Conservation (phyloP, 306 rosid genomes). For the Acacia melanoxylon region DNA sequence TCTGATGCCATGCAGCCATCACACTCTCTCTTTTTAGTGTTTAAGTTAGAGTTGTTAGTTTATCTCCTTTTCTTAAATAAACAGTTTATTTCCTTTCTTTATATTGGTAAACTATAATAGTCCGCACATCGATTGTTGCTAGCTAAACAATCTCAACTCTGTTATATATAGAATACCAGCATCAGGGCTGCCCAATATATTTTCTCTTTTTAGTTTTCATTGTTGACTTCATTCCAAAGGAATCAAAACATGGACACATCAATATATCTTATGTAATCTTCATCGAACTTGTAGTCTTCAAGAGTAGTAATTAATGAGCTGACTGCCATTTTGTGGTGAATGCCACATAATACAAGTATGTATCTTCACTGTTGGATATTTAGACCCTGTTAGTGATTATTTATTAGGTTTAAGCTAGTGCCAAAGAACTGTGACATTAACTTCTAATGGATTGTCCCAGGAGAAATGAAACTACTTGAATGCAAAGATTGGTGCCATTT, state of each 20-base stretch:
- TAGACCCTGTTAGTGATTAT: not conserved
- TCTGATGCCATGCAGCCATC: slow-evolving; percentile 7
- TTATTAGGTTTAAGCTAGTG: not conserved
- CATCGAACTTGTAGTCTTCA: not conserved
- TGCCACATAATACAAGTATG: not conserved
- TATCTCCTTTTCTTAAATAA: not conserved
- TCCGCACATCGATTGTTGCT: not conserved
- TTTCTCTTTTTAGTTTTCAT: not conserved
- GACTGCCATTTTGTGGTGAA: not conserved
- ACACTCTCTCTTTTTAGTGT: slow-evolving; percentile 1
- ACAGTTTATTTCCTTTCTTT: not conserved
- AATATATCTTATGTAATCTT: slow-evolving; percentile 1
- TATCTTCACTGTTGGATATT: not conserved
- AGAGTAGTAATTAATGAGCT: not conserved
- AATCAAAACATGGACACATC: not conserved
- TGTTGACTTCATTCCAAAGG: not conserved
- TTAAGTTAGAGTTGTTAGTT: not conserved
- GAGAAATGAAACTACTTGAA: slow-evolving; percentile 10
- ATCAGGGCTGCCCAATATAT: not conserved
- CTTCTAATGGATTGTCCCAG: not conserved
- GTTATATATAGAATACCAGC: not conserved
- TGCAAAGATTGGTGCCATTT: not conserved
- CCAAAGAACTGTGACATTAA: not conserved
- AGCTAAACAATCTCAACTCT: not conserved
- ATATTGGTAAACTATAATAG: not conserved